phyloP scores from a whole-genome alignment of 805 yeast genomes.

The Ascoidea rubescens region DNA sequence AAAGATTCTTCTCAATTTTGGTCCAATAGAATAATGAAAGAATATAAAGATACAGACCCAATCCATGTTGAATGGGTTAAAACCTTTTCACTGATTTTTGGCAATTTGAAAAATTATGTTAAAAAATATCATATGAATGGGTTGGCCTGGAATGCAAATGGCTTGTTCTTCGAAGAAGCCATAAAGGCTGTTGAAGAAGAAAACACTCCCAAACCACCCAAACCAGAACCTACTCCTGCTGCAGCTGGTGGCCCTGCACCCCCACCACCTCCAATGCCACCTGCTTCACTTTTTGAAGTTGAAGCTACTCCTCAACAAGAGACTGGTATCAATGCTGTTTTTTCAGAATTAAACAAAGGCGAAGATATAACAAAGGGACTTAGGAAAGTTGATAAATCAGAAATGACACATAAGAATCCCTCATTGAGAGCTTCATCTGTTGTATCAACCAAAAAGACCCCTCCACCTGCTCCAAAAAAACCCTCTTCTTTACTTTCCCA shows the following conservation, averaged over 20 bases:
- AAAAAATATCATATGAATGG: slow-evolving; percentile 76
- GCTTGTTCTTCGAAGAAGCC: slow-evolving; percentile 42
- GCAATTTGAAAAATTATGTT: slow-evolving; percentile 56
- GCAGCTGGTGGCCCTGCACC: slow-evolving; percentile 19
- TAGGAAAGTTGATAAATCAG: slow-evolving; percentile 84
- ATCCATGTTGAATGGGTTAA: slow-evolving; percentile 76
- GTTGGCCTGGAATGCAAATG: slow-evolving; percentile 60
- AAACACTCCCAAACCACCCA: slow-evolving; percentile 12
- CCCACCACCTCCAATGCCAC: slow-evolving; percentile 74
- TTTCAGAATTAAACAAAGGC: slow-evolving; percentile 83
- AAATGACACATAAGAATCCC: slow-evolving; percentile 91
- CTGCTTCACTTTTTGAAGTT: slow-evolving; percentile 54
- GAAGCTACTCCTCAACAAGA: slow-evolving; percentile 15
- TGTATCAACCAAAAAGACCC: slow-evolving; percentile 28
- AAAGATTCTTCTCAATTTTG: slow-evolving; percentile 90
- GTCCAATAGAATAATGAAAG: slow-evolving; percentile 83
- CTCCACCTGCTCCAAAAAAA: slow-evolving; percentile 75
- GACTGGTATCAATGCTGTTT: slow-evolving; percentile 75
- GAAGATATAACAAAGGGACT: slow-evolving; percentile 70
- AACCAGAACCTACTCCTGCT: slow-evolving; percentile 16
- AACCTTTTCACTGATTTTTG: slow-evolving; percentile 45
- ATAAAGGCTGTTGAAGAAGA: slow-evolving; percentile 16
- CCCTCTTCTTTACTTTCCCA: slow-evolving; percentile 42
- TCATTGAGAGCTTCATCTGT: slow-evolving; percentile 44
- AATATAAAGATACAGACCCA: slow-evolving; percentile 57